phyloP scores from a whole-genome alignment of 805 yeast genomes.

The Naumovozyma baii region DNA sequence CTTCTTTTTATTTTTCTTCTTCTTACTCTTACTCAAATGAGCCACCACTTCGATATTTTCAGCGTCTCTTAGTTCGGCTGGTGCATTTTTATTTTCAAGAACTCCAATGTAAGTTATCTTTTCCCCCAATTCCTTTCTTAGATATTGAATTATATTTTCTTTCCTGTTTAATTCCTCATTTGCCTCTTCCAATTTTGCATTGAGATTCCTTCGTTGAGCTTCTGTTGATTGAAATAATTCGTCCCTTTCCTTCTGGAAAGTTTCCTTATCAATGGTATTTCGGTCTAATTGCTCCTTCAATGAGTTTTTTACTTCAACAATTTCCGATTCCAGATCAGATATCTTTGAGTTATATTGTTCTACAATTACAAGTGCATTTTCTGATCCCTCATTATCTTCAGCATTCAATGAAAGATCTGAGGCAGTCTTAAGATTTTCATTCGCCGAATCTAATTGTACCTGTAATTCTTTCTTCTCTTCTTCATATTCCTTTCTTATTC shows the following conservation, averaged over 20 bases:
- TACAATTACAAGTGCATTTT: background rate
- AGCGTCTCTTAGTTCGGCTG: background rate
- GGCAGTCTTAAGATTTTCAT: background rate
- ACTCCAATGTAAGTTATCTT: no score
- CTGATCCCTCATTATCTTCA: background rate
- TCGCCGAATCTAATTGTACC: conserved; percentile 1
- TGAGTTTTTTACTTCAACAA: background rate
- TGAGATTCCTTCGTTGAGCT: no score
- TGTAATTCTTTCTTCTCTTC: conserved; percentile 1
- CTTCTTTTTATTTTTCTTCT: conserved; percentile 13
- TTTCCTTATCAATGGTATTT: no score
- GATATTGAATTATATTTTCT: background rate
- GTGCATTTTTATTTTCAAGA: no score
- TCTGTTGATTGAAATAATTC: background rate
- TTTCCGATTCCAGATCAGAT: background rate
- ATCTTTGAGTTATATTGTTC: background rate
- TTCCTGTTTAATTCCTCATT: background rate
- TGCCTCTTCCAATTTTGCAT: background rate
- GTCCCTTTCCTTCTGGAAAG: background rate
- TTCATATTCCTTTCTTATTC: conserved; percentile 2
- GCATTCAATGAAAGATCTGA: no score
- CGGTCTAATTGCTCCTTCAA: no score
- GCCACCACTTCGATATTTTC: background rate
- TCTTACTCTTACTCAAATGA: conserved; percentile 7
- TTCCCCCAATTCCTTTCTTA: conserved; percentile 1